phyloP scores from a whole-genome alignment of 345 rosid genomes.

The Chamaenerion angustifolium region DNA sequence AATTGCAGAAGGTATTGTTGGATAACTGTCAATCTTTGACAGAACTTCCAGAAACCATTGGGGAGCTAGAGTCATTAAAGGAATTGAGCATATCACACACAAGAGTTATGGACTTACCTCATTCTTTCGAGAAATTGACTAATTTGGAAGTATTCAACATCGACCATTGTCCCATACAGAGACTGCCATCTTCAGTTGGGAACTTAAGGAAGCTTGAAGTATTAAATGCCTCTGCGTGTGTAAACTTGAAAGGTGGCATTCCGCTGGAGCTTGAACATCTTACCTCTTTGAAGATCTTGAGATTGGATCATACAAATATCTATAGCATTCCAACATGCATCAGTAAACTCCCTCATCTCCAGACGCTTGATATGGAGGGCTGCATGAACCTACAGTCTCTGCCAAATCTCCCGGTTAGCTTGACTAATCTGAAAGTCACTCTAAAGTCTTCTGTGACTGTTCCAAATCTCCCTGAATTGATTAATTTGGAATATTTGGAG shows the following conservation, averaged over 20 bases:
- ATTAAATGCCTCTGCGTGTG: not conserved
- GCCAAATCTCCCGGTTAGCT: constrained; percentile 1
- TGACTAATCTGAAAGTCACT: not conserved
- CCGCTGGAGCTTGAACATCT: not conserved
- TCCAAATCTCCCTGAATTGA: not conserved
- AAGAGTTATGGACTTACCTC: not conserved
- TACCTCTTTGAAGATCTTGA: not conserved
- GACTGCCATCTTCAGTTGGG: not conserved
- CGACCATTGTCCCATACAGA: not conserved
- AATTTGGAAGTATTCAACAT: not conserved
- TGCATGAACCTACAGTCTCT: not conserved
- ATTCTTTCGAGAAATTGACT: not conserved
- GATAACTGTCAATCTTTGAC: not conserved
- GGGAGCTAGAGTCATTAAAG: not conserved
- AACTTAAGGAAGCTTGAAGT: constrained; percentile 3
- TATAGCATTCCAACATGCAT: not conserved
- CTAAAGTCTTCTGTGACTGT: not conserved
- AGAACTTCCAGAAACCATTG: constrained; percentile 1
- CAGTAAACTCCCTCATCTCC: not conserved
- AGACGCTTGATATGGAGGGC: not conserved
- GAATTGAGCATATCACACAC: not conserved
- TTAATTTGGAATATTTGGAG: not conserved
- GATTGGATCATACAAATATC: not conserved
- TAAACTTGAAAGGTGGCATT: not conserved
- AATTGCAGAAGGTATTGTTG: not conserved